phyloP scores from a whole-genome alignment of 2,329 filamentous ascomycete genomes.

The Fusarium coffeatum region DNA sequence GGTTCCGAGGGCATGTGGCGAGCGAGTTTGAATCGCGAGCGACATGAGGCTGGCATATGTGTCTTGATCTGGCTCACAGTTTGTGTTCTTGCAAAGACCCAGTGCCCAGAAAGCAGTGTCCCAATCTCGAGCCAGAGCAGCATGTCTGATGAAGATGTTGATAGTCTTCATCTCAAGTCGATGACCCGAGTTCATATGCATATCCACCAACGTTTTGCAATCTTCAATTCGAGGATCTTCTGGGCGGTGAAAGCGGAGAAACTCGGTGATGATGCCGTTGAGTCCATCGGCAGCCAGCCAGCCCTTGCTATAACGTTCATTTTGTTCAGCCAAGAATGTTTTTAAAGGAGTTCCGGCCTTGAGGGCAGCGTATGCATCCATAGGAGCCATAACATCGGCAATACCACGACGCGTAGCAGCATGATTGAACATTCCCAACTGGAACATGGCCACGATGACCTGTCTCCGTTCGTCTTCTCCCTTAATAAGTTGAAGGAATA shows the following conservation, averaged over 20 bases:
- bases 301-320: constrained; percentile 57
- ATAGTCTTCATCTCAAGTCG: constrained; percentile 50
- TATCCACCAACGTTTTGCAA: constrained; percentile 46
- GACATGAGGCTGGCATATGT: constrained; percentile 55
- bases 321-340: constrained; percentile 56
- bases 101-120: constrained; percentile 49
- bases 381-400: constrained; percentile 56
- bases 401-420: constrained; percentile 52
- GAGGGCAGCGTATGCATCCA: constrained; percentile 58
- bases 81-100: constrained; percentile 35
- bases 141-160: constrained; percentile 54
- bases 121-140: constrained; percentile 47
- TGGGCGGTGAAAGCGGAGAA: constrained; percentile 54
- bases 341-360: constrained; percentile 50
- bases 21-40: constrained; percentile 50
- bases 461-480: constrained; percentile 65
- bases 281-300: constrained; percentile 57
- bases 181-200: constrained; percentile 39
- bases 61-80: constrained; percentile 44
- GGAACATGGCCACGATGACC: constrained; percentile 60
- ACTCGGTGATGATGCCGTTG: constrained; percentile 56
- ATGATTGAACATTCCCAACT: constrained; percentile 57
- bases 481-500: constrained; percentile 65
- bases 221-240: constrained; percentile 42
- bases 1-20: constrained; percentile 48